Base-by-base conservation (phyloP, 805 yeast species). In the Sugiyamaella smithiae region DNA sequence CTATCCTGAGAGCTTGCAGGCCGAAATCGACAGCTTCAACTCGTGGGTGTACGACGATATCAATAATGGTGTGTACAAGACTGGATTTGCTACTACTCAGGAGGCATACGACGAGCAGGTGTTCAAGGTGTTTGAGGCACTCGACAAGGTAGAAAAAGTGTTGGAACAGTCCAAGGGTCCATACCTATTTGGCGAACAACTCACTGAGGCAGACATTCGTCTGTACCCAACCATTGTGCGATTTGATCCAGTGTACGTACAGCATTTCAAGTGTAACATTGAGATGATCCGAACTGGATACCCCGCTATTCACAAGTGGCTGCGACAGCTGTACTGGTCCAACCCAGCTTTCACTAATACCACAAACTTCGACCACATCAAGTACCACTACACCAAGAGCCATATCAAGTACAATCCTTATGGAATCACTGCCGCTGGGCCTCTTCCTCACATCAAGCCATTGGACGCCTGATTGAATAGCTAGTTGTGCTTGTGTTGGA, bases 231-330 rank as follows among this genome's bases (percentile, higher is more conserved):
- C 98, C 1, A 82, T 91, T 51, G 74, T 88, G 38, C 80, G 99
- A 60, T 91, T 91, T 61, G 98, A 91, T 66, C 85, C 95, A 1
- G 95, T 89, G 19, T 91, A 91, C 63, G 91, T 85, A 46, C 96
- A 90, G 67, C 97, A 91, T 67, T 93, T 91, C 79, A 93, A 91
- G 70, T 87, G 96, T 67, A 91, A 91, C 67, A 67, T 88, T 53
- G 82, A 82, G 42, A 84, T 82, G 73, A 85, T 91, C 59, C 79
- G 97, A 63, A 66, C 61, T 37, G 86, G 88, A 55, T 91, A 80
- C 65, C 97, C 97, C 19, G 69, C 74, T 58, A 67, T 90, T 46
- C 84, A 88, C 68, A 71, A 79, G 52, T 91, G 96, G 95, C 67
- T 90, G 58, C 74, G 85, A 57, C 79, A 85, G 56, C 74, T 93